Base-by-base conservation (phyloP, 768 basidiomycete species). In the Mycena venus region DNA sequence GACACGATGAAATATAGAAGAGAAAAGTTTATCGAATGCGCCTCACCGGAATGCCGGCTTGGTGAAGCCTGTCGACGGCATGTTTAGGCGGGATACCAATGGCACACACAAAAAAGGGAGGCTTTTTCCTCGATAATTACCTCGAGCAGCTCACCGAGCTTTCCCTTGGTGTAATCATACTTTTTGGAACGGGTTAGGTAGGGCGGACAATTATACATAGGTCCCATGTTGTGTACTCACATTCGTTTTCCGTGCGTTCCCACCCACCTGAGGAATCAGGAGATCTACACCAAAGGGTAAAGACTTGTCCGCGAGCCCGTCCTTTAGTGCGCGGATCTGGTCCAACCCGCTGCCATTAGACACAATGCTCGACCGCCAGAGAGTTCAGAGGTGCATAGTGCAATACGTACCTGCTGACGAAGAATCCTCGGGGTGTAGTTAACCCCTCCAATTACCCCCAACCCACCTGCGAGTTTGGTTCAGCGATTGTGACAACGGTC, bases 51-150 rank as follows among this genome's bases (percentile, higher is more conserved):
- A 97, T 96, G 15, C 95, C 93, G 12, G 94, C 94, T 77, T 90
- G 85, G 85, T 98, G 97, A 51, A 98, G 87, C 77, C 87, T 90
- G 49, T 97, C 95, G 47, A 98, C 94, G 36, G 89, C 92, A 74
- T 91, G 88, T 79, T 90, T 90, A 4, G 97, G 95, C 1, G 97
- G 97, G 11, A 98, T 91, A 75, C 96, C 96, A 56, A 97, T 90
- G 40, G 96, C 96, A 76, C 93, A 98, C 68, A 98, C 97, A 82
- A 53, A 53, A n/a, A 14, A 99, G 91, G 25, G 90, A 85, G 0
- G 96, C 86, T 80, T 95, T 95, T 85, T 98, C 96, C 73, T 97
- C 95, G 80, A 98, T 96, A 81, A 99, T 97, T 36, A 98, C 94
- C 75, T 96, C 90, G 70, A 98, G 90, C 40, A 67, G 56, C 15